A percentile compares a stretch with the other conserved stretches of the same genome.
Conservation (phyloP, 208 protist genomes). For the Crithidia fasciculata region DNA sequence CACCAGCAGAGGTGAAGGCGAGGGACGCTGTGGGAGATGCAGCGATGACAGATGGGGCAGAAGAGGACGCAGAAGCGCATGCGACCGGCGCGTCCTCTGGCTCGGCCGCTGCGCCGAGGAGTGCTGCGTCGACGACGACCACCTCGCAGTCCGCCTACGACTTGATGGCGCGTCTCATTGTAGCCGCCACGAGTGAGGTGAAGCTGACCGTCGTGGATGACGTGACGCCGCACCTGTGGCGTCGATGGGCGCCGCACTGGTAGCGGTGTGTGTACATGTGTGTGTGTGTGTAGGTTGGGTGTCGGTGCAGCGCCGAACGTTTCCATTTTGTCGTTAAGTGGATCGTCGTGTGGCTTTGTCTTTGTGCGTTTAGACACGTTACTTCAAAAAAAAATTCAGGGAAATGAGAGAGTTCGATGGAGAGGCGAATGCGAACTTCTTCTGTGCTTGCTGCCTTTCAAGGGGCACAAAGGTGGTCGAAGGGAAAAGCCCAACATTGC, state of each 20-base stretch:
- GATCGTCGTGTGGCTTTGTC: too few relatives aligned
- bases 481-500: too few relatives aligned
- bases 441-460: too few relatives aligned
- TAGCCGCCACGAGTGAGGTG: slow-evolving; percentile 45
- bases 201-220: slow-evolving; percentile 51
- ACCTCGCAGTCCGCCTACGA: slow-evolving; percentile 36
- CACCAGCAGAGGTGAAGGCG: not conserved
- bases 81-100: too few relatives aligned
- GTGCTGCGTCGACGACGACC: not conserved
- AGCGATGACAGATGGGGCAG: not conserved
- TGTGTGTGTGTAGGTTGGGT: slow-evolving; percentile 8
- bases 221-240: slow-evolving; percentile 65
- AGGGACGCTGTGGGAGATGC: not conserved
- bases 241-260: slow-evolving; percentile 82
- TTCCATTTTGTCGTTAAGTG: too few relatives aligned
- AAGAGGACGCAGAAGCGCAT: not conserved
- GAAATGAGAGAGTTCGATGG: too few relatives aligned
- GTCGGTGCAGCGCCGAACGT: too few relatives aligned
- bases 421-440: too few relatives aligned
- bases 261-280: slow-evolving; percentile 30
- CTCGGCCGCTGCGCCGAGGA: too few relatives aligned
- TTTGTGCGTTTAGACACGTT: too few relatives aligned
- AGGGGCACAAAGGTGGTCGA: too few relatives aligned
- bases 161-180: slow-evolving; percentile 56
- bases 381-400: too few relatives aligned